Evolutionary conservation across 2,329 filamentous ascomycete species (phyloP).

Genomic region (Exophiala alcalophila): DNA sequence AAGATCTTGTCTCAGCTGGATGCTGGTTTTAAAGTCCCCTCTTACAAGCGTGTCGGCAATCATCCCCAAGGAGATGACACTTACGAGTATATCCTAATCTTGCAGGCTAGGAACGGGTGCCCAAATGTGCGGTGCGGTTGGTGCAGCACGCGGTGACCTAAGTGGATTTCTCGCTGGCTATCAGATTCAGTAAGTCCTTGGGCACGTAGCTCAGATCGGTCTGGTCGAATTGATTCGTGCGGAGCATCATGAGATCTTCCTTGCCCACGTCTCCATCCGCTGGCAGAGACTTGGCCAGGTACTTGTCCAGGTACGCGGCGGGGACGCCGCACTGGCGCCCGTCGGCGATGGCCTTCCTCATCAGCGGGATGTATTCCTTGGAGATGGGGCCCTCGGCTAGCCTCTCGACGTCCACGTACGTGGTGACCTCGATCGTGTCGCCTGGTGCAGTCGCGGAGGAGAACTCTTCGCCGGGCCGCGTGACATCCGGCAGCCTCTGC

Average conservation of each 20-base stretch:
- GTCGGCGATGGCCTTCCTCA: slow-evolving; percentile 1
- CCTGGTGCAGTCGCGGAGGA: too few relatives aligned
- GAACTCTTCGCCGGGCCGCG: not conserved
- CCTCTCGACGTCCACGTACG: not conserved
- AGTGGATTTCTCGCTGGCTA: too few relatives aligned
- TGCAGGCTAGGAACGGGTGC: too few relatives aligned
- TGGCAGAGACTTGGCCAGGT: not conserved
- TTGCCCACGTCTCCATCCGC: slow-evolving; percentile 1
- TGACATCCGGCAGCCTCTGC: not conserved
- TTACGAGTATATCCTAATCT: too few relatives aligned
- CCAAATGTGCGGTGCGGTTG: too few relatives aligned
- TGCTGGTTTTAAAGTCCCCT: too few relatives aligned
- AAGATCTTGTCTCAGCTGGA: too few relatives aligned
- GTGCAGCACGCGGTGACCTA: too few relatives aligned
- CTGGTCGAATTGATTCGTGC: not conserved
- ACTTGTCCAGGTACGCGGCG: not conserved
- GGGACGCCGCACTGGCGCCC: slow-evolving; percentile 1
- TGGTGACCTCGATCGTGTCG: not conserved
- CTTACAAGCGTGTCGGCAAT: too few relatives aligned
- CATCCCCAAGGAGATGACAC: too few relatives aligned
- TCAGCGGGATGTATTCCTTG: slow-evolving; percentile 2
- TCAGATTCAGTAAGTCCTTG: not conserved
- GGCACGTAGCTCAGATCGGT: not conserved
- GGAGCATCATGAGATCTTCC: slow-evolving; percentile 1
- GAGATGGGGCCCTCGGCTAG: not conserved